Percentiles rank a stretch among this genome's conserved stretches.
Evolutionary conservation across 495 filamentous ascomycete species (phyloP).

Genomic region (Penicillium atrosanguineum): DNA sequence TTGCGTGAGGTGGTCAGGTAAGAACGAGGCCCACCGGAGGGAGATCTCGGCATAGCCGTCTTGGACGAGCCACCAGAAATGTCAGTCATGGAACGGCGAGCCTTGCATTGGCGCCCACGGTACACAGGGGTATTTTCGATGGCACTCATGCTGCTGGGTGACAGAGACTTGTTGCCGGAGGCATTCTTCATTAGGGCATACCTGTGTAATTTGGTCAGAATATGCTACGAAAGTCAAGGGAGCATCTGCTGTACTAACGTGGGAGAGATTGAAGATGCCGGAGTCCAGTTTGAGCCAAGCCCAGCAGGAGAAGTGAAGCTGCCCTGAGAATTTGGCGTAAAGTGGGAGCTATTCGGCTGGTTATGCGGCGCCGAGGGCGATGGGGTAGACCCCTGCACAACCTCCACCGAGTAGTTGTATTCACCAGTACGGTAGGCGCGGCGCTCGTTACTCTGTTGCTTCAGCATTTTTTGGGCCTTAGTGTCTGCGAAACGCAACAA

Average conservation of each 20-base stretch:
- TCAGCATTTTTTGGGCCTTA: constrained; percentile 90
- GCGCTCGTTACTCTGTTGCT: constrained; percentile 87
- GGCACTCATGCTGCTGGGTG: constrained; percentile 26
- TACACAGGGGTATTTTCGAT: constrained; percentile 32
- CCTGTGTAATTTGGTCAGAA: constrained; percentile 30
- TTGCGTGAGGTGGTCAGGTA: constrained; percentile 33
- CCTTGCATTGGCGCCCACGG: constrained; percentile 23
- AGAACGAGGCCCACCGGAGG: constrained; percentile 22
- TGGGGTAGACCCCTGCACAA: constrained; percentile 43
- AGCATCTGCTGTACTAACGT: constrained; percentile 33
- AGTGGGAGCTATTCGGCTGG: constrained; percentile 29
- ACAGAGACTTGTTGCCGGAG: constrained; percentile 29
- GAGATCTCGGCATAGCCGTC: constrained; percentile 27
- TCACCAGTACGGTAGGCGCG: constrained; percentile 92
- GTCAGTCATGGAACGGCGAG: constrained; percentile 31
- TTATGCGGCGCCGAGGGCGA: constrained; percentile 37
- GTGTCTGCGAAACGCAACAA: constrained; percentile 97
- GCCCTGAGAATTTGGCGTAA: constrained; percentile 42
- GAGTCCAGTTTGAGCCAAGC: constrained; percentile 45
- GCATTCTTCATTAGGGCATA: constrained; percentile 37
- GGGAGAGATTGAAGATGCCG: constrained; percentile 49
- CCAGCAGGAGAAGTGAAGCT: constrained; percentile 43
- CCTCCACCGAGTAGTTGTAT: constrained; percentile 68
- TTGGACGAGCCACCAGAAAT: constrained; percentile 31
- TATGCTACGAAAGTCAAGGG: neutral